Percentiles rank a stretch among this genome's conserved stretches.
Evolutionary conservation across 441 rosid genomes (phyloP).

Genomic region (Populus hybrid): DNA sequence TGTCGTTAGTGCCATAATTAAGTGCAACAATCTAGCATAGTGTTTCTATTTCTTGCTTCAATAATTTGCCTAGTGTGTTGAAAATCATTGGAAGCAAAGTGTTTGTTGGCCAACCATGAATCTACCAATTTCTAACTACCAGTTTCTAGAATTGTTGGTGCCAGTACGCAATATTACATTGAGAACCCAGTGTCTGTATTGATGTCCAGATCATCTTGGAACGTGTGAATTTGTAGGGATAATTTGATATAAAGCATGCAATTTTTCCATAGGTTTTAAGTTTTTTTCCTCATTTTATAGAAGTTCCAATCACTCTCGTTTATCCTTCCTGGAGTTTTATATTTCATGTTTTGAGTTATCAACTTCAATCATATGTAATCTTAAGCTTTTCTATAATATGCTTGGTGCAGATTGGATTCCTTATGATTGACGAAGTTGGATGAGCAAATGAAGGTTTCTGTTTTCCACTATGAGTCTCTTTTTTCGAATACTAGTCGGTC

Average conservation of each 20-base stretch:
- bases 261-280: neutral
- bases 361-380: neutral
- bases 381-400: constrained; percentile 12
- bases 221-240: constrained; percentile 17
- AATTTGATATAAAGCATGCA: constrained; percentile 10
- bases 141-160: neutral
- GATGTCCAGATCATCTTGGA: neutral
- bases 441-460: constrained; percentile 22
- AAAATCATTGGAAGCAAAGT: constrained; percentile 7
- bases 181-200: neutral
- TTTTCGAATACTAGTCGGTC: neutral
- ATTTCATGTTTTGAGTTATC: neutral
- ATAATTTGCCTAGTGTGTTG: neutral
- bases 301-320: neutral
- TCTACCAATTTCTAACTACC: constrained; percentile 15
- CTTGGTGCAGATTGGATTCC: constrained; percentile 25
- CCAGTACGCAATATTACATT: neutral
- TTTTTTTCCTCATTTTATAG: constrained; percentile 6
- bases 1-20: neutral
- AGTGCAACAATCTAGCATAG: neutral
- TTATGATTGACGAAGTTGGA: constrained; percentile 21
- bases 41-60: neutral
- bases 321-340: constrained; percentile 11
- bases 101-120: constrained; percentile 21
- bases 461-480: neutral